Conservation (phyloP, 2,329 filamentous ascomycete genomes). For the Fusarium albosuccineum region DNA sequence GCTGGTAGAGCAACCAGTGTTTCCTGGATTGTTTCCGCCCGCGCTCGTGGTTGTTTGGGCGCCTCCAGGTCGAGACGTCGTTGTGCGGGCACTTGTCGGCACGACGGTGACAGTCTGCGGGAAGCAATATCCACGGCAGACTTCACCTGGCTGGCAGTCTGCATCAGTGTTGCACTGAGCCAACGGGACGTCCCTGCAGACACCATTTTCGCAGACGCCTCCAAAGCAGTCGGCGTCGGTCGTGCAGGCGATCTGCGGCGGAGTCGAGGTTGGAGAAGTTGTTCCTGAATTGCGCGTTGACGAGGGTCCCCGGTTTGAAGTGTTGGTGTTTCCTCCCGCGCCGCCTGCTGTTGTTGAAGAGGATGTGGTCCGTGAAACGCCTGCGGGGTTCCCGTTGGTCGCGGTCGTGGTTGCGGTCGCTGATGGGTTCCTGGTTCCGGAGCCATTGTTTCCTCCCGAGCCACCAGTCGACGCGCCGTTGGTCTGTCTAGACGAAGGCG, state of each 20-base stretch:
- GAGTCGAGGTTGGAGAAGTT: not conserved
- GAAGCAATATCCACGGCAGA: not conserved
- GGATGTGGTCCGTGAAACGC: too few species aligned
- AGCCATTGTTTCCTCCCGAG: not conserved
- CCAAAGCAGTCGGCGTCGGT: constrained; percentile 3
- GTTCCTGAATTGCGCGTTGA: too few species aligned
- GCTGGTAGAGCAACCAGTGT: not conserved
- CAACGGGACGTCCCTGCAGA: not conserved
- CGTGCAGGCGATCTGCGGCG: not conserved
- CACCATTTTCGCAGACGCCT: not conserved
- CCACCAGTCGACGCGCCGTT: not conserved
- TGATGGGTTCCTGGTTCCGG: too few species aligned
- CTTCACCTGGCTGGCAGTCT: not conserved
- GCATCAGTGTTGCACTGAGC: not conserved
- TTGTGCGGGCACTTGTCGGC: not conserved
- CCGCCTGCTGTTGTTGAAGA: too few species aligned
- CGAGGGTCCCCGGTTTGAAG: too few species aligned
- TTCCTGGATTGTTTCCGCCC: not conserved
- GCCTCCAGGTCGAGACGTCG: too few species aligned
- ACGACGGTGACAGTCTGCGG: not conserved
- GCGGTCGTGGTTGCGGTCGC: too few species aligned
- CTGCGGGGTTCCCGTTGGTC: too few species aligned
- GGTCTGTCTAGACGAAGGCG: not conserved
- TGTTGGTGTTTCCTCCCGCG: too few species aligned
- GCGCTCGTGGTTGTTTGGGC: not conserved